Percentiles rank a stretch among this genome's conserved stretches.
phyloP scores from a whole-genome alignment of 306 rosid species.

The Potentilla sterilis region DNA sequence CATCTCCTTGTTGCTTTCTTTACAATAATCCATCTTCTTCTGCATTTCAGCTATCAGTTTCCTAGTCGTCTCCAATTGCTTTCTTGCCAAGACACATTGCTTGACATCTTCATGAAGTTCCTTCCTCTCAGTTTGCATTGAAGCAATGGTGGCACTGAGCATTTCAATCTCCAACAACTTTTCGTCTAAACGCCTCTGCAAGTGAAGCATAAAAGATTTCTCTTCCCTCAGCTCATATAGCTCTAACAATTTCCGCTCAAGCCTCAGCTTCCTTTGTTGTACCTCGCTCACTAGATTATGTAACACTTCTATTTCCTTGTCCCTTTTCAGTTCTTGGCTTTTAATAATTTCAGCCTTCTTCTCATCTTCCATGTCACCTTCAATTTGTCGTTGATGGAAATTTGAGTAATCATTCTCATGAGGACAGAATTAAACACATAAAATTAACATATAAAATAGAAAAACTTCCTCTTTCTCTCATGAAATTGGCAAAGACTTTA shows the following conservation, averaged over 20 bases:
- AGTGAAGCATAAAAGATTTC: constrained; percentile 25
- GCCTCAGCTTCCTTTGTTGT: constrained; percentile 33
- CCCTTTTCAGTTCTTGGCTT: constrained; percentile 10
- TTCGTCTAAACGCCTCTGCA: constrained; percentile 23
- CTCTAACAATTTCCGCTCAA: constrained; percentile 40
- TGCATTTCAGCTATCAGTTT: constrained; percentile 28
- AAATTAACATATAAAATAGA: neutral
- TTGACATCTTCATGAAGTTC: constrained; percentile 33
- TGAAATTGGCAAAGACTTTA: neutral
- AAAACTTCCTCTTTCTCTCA: neutral
- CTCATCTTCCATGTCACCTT: constrained; percentile 24
- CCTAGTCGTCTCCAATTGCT: constrained; percentile 35
- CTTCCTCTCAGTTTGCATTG: constrained; percentile 34
- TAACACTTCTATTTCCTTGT: constrained; percentile 21
- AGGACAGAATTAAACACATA: constrained; percentile 9
- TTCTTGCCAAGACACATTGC: constrained; percentile 24
- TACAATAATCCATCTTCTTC: constrained; percentile 17
- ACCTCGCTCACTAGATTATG: constrained; percentile 26
- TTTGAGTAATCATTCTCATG: constrained; percentile 26
- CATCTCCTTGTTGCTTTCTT: constrained; percentile 1
- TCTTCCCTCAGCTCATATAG: constrained; percentile 32
- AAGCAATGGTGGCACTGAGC: constrained; percentile 26
- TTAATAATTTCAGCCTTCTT: neutral
- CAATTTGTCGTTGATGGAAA: constrained; percentile 21
- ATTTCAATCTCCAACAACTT: constrained; percentile 30